Conservation (phyloP, 202 grass and related monocot genomes). For the Setaria viridis region DNA sequence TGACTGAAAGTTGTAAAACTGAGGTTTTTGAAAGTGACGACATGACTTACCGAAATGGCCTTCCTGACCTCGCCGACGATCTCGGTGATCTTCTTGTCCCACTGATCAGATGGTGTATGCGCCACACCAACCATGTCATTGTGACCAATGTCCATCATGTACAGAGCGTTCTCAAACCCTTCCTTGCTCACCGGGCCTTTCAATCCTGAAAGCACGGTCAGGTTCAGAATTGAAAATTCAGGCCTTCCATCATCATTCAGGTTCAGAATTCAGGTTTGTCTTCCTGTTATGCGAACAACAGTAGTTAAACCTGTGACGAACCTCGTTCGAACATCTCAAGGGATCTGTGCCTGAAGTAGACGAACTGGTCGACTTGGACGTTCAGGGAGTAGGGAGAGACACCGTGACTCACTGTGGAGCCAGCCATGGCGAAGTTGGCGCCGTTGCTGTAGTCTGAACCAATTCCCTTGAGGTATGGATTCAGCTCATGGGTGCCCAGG, state of each 20-base stretch:
- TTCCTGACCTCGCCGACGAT: conserved; percentile 54
- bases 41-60: conserved; percentile 52
- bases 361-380: conserved; percentile 73
- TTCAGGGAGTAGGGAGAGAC: conserved; percentile 58
- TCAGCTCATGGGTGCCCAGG: conserved; percentile 56
- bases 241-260: not conserved
- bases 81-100: conserved; percentile 42
- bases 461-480: conserved; percentile 67
- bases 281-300: not conserved
- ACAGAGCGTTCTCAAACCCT: conserved; percentile 69
- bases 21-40: not conserved
- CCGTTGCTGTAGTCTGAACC: conserved; percentile 83
- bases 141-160: conserved; percentile 80
- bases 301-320: not conserved
- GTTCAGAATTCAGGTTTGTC: conserved; percentile 32
- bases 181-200: conserved; percentile 54
- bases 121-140: conserved; percentile 62
- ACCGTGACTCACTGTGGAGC: conserved; percentile 53
- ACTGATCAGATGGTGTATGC: conserved; percentile 44
- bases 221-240: conserved; percentile 13
- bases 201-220: conserved; percentile 27
- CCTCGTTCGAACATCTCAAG: conserved; percentile 63
- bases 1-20: not conserved
- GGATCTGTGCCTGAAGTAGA: conserved; percentile 73
- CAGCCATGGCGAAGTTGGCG: conserved; percentile 73